Percentiles rank a stretch among this genome's conserved stretches.
These are phyloP conservation scores for Bretschneidera sinensis DNA, from an alignment of 345 rosid genomes.

Conservation along the genomic window DNA sequence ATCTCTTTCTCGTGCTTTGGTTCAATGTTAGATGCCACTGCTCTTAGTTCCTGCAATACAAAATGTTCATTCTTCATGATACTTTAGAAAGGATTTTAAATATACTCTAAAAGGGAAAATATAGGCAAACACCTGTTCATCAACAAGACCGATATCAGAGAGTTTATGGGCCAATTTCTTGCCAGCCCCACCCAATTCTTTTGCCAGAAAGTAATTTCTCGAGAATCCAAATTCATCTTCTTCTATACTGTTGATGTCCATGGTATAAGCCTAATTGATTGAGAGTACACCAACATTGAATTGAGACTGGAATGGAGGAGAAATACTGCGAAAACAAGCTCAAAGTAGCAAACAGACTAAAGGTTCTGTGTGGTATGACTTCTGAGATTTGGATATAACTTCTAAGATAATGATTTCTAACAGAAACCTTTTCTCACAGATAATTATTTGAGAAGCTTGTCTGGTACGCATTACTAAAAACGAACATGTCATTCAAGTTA, in stretches of 20 bases:
- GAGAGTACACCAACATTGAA: no score
- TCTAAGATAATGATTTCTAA: no score
- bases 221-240: slow-evolving; percentile 84
- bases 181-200: slow-evolving; percentile 53
- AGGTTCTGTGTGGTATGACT: no score
- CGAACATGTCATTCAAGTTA: no score
- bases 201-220: slow-evolving; percentile 85
- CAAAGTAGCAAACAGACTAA: no score
- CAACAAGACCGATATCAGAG: slow-evolving; percentile 65
- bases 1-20: slow-evolving; percentile 68
- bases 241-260: slow-evolving; percentile 46
- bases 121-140: slow-evolving; percentile 58
- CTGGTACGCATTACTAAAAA: no score
- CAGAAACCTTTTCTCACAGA: no score
- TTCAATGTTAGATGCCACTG: slow-evolving; percentile 41
- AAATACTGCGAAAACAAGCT: no score
- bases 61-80: not conserved
- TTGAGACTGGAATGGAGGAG: no score
- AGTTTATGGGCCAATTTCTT: slow-evolving; percentile 64
- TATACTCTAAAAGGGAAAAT: not conserved
- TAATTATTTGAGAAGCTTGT: no score
- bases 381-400: no score
- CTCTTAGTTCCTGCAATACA: slow-evolving; percentile 59
- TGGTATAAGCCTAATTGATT: no score
- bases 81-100: not conserved